phyloP scores from a whole-genome alignment of 345 rosid genomes.

The Aurinia saxatilis region DNA sequence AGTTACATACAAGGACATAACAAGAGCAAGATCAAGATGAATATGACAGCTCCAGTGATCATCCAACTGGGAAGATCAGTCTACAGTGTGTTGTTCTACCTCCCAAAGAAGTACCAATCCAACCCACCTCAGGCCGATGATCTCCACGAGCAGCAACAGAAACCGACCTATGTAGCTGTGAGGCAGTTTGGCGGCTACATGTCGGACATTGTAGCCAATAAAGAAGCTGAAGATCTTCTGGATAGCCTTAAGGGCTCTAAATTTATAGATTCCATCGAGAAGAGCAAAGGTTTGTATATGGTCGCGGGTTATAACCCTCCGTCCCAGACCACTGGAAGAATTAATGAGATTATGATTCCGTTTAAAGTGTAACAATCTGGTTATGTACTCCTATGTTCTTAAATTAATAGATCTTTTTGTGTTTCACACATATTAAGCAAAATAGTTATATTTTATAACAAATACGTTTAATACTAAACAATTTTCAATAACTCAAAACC shows the following conservation, averaged over 20 bases:
- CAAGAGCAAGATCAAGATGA: conserved; percentile 15
- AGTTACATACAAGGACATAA: conserved; percentile 23
- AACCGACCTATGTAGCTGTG: conserved; percentile 13
- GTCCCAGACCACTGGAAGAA: conserved; percentile 1
- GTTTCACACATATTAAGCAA: too few species aligned
- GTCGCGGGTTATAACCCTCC: conserved; percentile 12
- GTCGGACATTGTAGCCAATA: background rate
- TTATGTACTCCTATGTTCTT: too few species aligned
- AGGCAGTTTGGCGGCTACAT: conserved; percentile 14
- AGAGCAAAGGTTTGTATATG: conserved; percentile 12
- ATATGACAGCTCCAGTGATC: conserved; percentile 26
- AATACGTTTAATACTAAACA: too few species aligned
- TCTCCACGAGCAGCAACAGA: conserved; percentile 4
- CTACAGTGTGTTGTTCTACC: conserved; percentile 10
- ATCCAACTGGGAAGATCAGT: background rate
- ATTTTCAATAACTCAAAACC: too few species aligned
- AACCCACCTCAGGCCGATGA: conserved; percentile 12
- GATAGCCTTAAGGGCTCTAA: background rate
- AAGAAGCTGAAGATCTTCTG: conserved; percentile 18
- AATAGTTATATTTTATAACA: too few species aligned
- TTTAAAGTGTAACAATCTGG: conserved; percentile 5
- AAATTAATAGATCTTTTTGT: too few species aligned
- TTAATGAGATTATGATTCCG: conserved; percentile 20
- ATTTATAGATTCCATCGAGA: background rate
- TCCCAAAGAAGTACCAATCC: conserved; percentile 3